A percentile compares a stretch with the other conserved stretches of the same genome.
Conservation (phyloP, 768 basidiomycete genomes). For the Russula foetens region DNA sequence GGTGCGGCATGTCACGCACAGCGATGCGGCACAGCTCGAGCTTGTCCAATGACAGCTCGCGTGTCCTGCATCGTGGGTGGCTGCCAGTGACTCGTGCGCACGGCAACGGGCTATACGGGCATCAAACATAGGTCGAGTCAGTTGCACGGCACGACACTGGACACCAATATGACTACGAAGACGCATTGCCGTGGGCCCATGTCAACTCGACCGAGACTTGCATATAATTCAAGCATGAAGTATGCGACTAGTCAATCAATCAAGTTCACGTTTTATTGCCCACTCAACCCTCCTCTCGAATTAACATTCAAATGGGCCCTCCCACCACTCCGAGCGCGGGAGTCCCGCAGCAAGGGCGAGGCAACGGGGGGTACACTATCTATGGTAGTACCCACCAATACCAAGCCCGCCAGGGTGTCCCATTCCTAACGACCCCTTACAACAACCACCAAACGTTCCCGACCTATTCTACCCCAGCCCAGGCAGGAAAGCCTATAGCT, state of each 20-base stretch:
- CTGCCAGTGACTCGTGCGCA: too few species aligned
- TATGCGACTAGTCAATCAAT: not conserved
- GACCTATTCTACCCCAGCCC: not conserved
- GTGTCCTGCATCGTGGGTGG: too few species aligned
- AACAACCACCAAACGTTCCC: not conserved
- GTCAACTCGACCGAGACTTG: not conserved
- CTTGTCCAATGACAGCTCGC: too few species aligned
- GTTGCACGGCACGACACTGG: not conserved
- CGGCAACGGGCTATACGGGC: too few species aligned
- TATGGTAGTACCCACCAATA: not conserved
- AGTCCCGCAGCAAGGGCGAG: not conserved
- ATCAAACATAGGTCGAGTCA: not conserved
- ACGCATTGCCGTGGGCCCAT: not conserved
- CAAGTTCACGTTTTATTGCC: not conserved
- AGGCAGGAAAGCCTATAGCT: not conserved
- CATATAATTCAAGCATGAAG: not conserved
- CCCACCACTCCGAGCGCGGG: constrained; percentile 11
- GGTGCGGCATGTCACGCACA: too few species aligned
- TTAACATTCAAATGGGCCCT: constrained; percentile 1
- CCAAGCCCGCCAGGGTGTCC: not conserved
- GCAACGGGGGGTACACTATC: not conserved
- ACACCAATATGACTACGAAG: not conserved
- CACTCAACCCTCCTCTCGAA: not conserved
- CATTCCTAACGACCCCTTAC: not conserved
- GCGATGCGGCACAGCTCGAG: too few species aligned